Percentiles rank a stretch among this genome's conserved stretches.
These are phyloP conservation scores for Crepidotus variabilis DNA, from an alignment of 768 basidiomycete genomes.

Conservation along the genomic window DNA sequence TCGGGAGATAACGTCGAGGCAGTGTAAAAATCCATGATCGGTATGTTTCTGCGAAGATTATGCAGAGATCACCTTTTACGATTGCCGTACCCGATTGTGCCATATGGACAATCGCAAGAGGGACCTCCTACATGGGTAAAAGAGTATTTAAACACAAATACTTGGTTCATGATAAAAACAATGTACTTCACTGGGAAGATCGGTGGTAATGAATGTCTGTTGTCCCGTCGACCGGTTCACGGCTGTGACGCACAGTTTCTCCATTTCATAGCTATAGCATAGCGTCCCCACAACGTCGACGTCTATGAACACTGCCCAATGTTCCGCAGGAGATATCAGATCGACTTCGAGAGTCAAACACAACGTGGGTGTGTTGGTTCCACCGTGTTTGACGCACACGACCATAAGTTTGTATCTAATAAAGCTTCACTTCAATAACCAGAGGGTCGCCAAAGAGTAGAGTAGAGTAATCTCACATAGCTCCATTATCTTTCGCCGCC, in stretches of 20 bases:
- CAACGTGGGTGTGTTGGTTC: slow-evolving; percentile 3
- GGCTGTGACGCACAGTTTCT: slow-evolving; percentile 11
- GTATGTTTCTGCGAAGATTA: slow-evolving; percentile 14
- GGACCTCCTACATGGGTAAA: background rate
- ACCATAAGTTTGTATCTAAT: slow-evolving; percentile 11
- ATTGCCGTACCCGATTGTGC: slow-evolving; percentile 20
- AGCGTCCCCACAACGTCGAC: slow-evolving; percentile 23
- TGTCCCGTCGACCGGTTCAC: slow-evolving; percentile 15
- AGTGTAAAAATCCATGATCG: slow-evolving; percentile 12
- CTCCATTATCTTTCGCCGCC: background rate
- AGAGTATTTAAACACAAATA: background rate
- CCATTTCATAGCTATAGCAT: background rate
- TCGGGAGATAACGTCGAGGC: slow-evolving; percentile 16
- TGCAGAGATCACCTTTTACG: slow-evolving; percentile 14
- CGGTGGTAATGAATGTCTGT: slow-evolving; percentile 17
- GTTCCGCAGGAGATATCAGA: slow-evolving; percentile 3
- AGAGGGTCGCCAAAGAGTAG: background rate
- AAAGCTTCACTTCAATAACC: background rate
- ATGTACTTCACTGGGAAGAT: slow-evolving; percentile 12
- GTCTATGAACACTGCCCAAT: slow-evolving; percentile 26
- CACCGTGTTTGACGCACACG: slow-evolving; percentile 12
- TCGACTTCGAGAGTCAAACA: slow-evolving; percentile 3
- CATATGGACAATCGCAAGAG: background rate
- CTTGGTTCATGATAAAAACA: background rate
- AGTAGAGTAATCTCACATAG: background rate